Conservation (phyloP, 192 early-diverging fungal genomes). For the Lobosporangium transversale region DNA sequence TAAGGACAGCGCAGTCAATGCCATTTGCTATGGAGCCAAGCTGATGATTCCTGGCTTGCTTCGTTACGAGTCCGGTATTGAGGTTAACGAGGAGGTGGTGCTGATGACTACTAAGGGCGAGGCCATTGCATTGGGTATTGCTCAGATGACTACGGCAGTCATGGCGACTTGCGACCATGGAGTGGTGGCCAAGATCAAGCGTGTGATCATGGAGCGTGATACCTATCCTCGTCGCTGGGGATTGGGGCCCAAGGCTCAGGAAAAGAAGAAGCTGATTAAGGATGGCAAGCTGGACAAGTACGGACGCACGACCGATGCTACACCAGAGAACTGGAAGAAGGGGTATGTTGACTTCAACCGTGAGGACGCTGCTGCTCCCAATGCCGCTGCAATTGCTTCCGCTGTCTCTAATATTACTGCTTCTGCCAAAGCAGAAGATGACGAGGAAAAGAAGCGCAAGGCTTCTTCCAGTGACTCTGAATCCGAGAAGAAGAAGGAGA, state of each 20-base stretch:
- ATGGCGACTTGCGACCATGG: slow-evolving; percentile 98
- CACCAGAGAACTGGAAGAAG: slow-evolving; percentile 87
- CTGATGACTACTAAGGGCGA: slow-evolving; percentile 99
- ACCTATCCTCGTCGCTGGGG: slow-evolving; percentile 99
- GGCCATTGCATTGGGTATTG: slow-evolving; percentile 97
- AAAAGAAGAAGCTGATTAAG: slow-evolving; percentile 99
- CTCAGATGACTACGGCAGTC: slow-evolving; percentile 96
- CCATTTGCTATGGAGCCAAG: slow-evolving; percentile 99
- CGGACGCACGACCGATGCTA: slow-evolving; percentile 88
- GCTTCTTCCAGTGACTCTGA: slow-evolving; percentile 9
- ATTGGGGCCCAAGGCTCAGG: slow-evolving; percentile 91
- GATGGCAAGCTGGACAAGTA: slow-evolving; percentile 98
- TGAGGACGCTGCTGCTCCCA: slow-evolving; percentile 49
- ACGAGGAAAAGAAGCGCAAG: slow-evolving; percentile 50
- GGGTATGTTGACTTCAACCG: slow-evolving; percentile 75
- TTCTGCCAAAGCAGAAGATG: slow-evolving; percentile 24
- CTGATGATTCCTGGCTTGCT: slow-evolving; percentile 98
- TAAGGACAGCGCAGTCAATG: slow-evolving; percentile 98
- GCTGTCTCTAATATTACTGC: too few species aligned
- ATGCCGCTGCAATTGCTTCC: slow-evolving; percentile 30
- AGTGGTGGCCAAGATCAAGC: slow-evolving; percentile 99
- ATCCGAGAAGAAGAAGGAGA: slow-evolving; percentile 56
- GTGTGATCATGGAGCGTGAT: slow-evolving; percentile 99
- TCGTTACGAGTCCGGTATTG: slow-evolving; percentile 94
- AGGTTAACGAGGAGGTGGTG: slow-evolving; percentile 97